Base-by-base conservation (phyloP, 148 eudicot genomes). In the Rhododendron williamsianum region DNA sequence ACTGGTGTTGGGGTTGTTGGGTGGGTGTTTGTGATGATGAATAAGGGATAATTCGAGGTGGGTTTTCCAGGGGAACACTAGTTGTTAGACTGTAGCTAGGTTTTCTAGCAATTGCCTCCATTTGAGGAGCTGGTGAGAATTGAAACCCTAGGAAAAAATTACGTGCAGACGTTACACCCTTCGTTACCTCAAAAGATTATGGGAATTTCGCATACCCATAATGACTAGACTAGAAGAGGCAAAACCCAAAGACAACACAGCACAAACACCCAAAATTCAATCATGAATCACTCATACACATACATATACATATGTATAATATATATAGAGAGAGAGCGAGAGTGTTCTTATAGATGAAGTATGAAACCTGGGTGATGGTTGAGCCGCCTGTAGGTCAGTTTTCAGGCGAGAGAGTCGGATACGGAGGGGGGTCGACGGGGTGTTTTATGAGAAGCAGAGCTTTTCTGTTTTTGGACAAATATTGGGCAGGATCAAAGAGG, bases 61-160 rank as follows among this genome's bases (percentile, higher is more conserved):
- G 83, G 67, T 87, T 85, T 38, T 78, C 71, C 19, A 86, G 69
- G 18, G 89, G 80, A 80, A 81, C 80, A 23, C 9, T 7, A n/a
- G 27, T 0, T 13, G 87, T 56, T 80, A 67, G 81, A 56, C 76
- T 58, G 38, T 8, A 35, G 84, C 51, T 81, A 81, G 85, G 84
- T 73, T 65, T 86, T 78, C 81, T 90, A 76, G 73, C 91, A 89
- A 88, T 89, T 51, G 78, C 83, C 85, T 76, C 84, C 86, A 87
- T 69, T 36, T 19, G 19, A 82, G 72, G 79, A 25, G 38, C 43
- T 6, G 30, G 73, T 8, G 49, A 16, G 82, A 19, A 21, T 78
- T 49, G 46, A 83, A 87, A 51, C 88, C 83, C 80, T 85, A 85
- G 56, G 76, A 27, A 46, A 46, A 67, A 48, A 71, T 80, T 52